A percentile compares a stretch with the other conserved stretches of the same genome.
phyloP scores from a whole-genome alignment of 2,329 filamentous ascomycete species.

The Pseudogymnoascus sp. region DNA sequence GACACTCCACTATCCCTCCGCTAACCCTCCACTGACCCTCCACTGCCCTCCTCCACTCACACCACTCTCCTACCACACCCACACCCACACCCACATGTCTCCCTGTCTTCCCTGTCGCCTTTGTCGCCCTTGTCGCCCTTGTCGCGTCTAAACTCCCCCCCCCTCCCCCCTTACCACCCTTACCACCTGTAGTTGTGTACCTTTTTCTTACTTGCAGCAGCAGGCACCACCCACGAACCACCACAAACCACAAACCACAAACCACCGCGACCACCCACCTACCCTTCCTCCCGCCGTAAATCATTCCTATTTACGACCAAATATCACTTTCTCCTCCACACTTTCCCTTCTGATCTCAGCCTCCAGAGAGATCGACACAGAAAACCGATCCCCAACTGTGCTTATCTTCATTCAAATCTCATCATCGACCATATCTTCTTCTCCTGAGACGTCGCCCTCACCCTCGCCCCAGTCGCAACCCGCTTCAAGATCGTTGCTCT shows the following conservation, averaged over 20 bases:
- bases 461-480: neutral
- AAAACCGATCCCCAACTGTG: neutral
- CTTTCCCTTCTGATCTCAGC: slow-evolving; percentile 5
- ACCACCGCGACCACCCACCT: neutral
- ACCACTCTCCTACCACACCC: neutral
- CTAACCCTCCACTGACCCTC: neutral
- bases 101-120: neutral
- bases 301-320: slow-evolving; percentile 4
- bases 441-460: neutral
- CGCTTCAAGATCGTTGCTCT: slow-evolving; percentile 1
- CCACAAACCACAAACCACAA: no score
- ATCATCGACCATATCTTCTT: neutral
- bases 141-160: slow-evolving; percentile 4
- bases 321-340: slow-evolving; percentile 5
- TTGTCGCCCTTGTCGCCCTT: neutral
- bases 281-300: neutral
- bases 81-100: neutral
- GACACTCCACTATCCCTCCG: neutral
- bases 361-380: neutral
- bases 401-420: slow-evolving; percentile 3
- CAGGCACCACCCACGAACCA: no score
- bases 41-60: neutral
- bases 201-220: neutral
- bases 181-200: neutral
- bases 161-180: neutral